Percentiles rank a stretch among this genome's conserved stretches.
phyloP scores from a whole-genome alignment of 768 basidiomycete genomes.

The Russula griseocarnosa region DNA sequence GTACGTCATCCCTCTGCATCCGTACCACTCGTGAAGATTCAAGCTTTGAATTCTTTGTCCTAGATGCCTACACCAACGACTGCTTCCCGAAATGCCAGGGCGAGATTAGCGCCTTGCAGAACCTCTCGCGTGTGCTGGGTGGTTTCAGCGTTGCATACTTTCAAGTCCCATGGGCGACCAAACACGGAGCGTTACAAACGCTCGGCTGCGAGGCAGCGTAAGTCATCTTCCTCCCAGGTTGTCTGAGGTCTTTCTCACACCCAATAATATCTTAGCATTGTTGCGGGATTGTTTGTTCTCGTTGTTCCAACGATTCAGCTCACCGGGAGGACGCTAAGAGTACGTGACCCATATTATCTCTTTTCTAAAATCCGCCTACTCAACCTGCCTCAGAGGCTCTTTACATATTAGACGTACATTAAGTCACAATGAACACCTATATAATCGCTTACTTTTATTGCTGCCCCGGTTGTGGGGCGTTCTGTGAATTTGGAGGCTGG shows the following conservation, averaged over 20 bases:
- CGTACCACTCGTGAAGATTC: conserved; percentile 21
- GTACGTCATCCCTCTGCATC: conserved; percentile 36
- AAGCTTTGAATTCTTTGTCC: conserved; percentile 9
- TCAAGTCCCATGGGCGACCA: conserved; percentile 61
- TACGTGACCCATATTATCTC: conserved; percentile 31
- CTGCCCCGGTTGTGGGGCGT: too few relatives aligned
- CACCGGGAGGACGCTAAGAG: conserved; percentile 46
- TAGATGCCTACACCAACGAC: conserved; percentile 49
- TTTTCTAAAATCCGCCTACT: too few relatives aligned
- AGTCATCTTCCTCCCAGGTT: conserved; percentile 30
- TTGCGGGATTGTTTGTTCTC: conserved; percentile 49
- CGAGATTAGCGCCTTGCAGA: conserved; percentile 60
- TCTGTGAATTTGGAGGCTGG: too few relatives aligned
- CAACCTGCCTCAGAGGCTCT: too few relatives aligned
- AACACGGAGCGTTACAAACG: conserved; percentile 57
- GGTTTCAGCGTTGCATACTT: conserved; percentile 68
- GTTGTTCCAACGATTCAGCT: conserved; percentile 50
- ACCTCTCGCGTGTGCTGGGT: conserved; percentile 52
- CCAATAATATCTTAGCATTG: conserved; percentile 38
- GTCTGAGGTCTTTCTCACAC: not conserved
- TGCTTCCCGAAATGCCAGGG: conserved; percentile 51
- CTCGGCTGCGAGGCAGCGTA: conserved; percentile 61
- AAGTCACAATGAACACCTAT: too few relatives aligned
- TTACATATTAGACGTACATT: too few relatives aligned
- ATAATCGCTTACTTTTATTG: too few relatives aligned